Base-by-base conservation (phyloP, 345 rosid genomes). In the Aquilaria malaccensis region DNA sequence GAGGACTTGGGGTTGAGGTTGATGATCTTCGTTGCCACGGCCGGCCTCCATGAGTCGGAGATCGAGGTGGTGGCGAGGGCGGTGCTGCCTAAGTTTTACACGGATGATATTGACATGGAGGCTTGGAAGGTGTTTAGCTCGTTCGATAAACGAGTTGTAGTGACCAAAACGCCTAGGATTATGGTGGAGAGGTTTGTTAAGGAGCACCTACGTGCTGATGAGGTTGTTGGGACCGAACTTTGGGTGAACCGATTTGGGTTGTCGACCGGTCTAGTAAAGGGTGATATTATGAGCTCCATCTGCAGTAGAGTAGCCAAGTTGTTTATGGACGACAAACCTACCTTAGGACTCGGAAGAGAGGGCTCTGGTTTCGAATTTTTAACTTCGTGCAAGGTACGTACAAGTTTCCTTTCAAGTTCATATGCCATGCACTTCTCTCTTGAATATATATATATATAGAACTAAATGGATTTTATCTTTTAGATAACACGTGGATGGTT, bases 51-150 rank as follows among this genome's bases (percentile, higher is more conserved):
- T 0, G 80, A 52, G 64, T 71, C 86, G 22, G 98, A 87, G 80
- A 84, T 92, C 11, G 80, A 85, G 63, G 80, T 91, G 1, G 91
- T 92, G 58, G 88, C 97, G 11, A 73, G 98, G 65, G 98, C 98
- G 0, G 97, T 92, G 37, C 60, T 89, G 73, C 97, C 98, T 0
- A 92, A 89, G 74, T 92, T 92, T 62, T 89, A 68, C 64, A 81
- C 79, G 95, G 97, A 87, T 51, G 91, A 85, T 67, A n/a, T 89
- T 53, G 79, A 81, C 48, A 69, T 75, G 72, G 83, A 81, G 33
- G 88, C 93, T 2, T 92, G 98, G 97, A 80, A 64, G 56, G 83
- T 76, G 62, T 87, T 87, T 68, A 78, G 83, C 56, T 71, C 79
- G 2, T 66, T 56, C 33, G 91, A 79, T 3, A 89, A 45, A 63